phyloP scores from a whole-genome alignment of 2,329 filamentous ascomycete species.

The Ciborinia camelliae region DNA sequence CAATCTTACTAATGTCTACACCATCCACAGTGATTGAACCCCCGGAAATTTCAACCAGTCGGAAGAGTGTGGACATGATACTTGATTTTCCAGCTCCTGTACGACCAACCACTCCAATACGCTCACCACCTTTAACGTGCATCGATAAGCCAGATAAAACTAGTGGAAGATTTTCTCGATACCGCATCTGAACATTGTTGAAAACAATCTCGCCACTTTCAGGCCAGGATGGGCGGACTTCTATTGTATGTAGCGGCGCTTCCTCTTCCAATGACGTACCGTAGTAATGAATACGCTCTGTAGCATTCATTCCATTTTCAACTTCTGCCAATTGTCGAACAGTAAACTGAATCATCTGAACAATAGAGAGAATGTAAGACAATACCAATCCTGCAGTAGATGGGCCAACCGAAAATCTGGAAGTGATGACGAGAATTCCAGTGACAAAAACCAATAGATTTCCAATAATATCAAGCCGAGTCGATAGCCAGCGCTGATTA shows the following conservation, averaged over 20 bases:
- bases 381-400: constrained; percentile 85
- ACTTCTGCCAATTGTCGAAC: constrained; percentile 92
- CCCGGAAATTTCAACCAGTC: constrained; percentile 63
- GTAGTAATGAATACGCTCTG: constrained; percentile 88
- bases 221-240: constrained; percentile 76
- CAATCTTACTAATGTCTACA: constrained; percentile 67
- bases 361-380: constrained; percentile 88
- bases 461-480: constrained; percentile 80
- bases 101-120: constrained; percentile 76
- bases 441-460: constrained; percentile 82
- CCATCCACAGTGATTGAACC: constrained; percentile 64
- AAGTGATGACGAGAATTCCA: constrained; percentile 88
- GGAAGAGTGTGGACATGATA: constrained; percentile 80
- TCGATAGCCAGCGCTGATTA: constrained; percentile 89
- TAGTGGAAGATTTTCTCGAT: constrained; percentile 67
- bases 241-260: constrained; percentile 72
- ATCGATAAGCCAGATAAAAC: constrained; percentile 69
- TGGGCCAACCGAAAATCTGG: constrained; percentile 78
- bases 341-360: constrained; percentile 94
- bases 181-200: constrained; percentile 73
- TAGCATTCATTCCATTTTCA: constrained; percentile 97
- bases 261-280: constrained; percentile 84
- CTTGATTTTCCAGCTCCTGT: constrained; percentile 81
- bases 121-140: constrained; percentile 71
- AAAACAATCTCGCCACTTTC: constrained; percentile 80